Percentiles rank a stretch among this genome's conserved stretches.
These are phyloP conservation scores for Pseudozyma sp. DNA, from an alignment of 1,284 basidiomycete species.

Conservation along the genomic window DNA sequence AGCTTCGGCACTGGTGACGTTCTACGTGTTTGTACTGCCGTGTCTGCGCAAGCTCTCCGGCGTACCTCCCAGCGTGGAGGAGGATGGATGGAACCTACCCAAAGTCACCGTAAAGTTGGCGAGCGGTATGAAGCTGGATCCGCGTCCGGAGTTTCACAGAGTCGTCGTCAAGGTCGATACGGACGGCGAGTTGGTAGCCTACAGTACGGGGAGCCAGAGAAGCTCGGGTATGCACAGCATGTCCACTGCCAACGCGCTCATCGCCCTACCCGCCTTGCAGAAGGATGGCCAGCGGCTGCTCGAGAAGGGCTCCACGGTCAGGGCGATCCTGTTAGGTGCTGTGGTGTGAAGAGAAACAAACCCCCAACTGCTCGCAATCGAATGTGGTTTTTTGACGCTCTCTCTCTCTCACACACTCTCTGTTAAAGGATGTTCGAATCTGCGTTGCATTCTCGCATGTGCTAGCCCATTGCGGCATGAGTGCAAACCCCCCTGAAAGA, in stretches of 20 bases:
- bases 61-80: background rate
- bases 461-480: too few relatives aligned
- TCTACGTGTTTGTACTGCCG: constrained; percentile 85
- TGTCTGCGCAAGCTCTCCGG: constrained; percentile 76
- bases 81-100: constrained; percentile 74
- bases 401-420: too few relatives aligned
- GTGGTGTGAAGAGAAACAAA: constrained; percentile 15
- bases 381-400: background rate
- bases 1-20: constrained; percentile 86
- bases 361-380: background rate
- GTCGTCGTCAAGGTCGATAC: constrained; percentile 74
- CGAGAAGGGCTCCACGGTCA: constrained; percentile 7
- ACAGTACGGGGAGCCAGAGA: constrained; percentile 69
- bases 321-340: constrained; percentile 49
- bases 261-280: constrained; percentile 48
- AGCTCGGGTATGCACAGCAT: constrained; percentile 65
- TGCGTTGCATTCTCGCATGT: too few relatives aligned
- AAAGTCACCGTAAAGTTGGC: constrained; percentile 77
- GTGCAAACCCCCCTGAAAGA: too few relatives aligned
- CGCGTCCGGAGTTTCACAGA: constrained; percentile 84
- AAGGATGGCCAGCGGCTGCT: background rate
- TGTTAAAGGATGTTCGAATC: too few relatives aligned
- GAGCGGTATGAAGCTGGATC: constrained; percentile 76
- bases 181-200: constrained; percentile 73
- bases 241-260: constrained; percentile 59